Percentiles rank a stretch among this genome's conserved stretches.
Conservation (phyloP, 2,329 filamentous ascomycete genomes). For the Aspergillus ochraceoroseus region DNA sequence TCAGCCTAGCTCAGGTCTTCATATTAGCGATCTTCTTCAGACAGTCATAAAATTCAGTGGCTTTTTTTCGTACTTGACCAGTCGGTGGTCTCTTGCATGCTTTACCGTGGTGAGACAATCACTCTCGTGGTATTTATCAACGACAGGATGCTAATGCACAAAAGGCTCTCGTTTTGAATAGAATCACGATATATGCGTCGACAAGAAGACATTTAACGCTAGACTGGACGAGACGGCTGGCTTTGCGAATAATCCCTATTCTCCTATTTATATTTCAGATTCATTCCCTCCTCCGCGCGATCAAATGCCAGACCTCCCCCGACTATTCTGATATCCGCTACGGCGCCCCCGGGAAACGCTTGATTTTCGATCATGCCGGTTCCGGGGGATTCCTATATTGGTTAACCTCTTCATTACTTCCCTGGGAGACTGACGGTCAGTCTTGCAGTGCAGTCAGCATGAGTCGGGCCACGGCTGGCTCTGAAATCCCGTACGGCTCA, state of each 20-base stretch:
- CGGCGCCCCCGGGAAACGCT: slow-evolving; percentile 60
- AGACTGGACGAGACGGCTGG: slow-evolving; percentile 64
- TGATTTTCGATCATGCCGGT: slow-evolving; percentile 65
- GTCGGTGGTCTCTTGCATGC: slow-evolving; percentile 85
- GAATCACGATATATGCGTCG: slow-evolving; percentile 89
- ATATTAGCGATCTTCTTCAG: slow-evolving; percentile 46
- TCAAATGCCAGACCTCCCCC: slow-evolving; percentile 84
- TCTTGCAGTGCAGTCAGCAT: slow-evolving; percentile 74
- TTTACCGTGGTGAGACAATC: slow-evolving; percentile 62
- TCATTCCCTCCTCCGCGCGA: slow-evolving; percentile 67
- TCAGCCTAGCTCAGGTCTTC: slow-evolving; percentile 32
- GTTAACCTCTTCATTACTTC: slow-evolving; percentile 65
- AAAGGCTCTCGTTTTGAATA: slow-evolving; percentile 82
- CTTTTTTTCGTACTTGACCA: slow-evolving; percentile 84
- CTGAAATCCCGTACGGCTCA: slow-evolving; percentile 65
- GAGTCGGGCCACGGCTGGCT: slow-evolving; percentile 52
- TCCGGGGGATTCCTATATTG: slow-evolving; percentile 66
- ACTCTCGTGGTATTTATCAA: neutral
- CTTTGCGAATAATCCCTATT: slow-evolving; percentile 67
- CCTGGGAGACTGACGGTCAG: slow-evolving; percentile 66
- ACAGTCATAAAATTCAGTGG: slow-evolving; percentile 68
- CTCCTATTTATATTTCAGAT: slow-evolving; percentile 65
- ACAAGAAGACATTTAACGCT: slow-evolving; percentile 75
- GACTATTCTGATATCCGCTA: slow-evolving; percentile 66
- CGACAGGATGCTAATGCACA: no score